Conservation (phyloP, 768 basidiomycete species). For the Cubamyces lactineus region DNA sequence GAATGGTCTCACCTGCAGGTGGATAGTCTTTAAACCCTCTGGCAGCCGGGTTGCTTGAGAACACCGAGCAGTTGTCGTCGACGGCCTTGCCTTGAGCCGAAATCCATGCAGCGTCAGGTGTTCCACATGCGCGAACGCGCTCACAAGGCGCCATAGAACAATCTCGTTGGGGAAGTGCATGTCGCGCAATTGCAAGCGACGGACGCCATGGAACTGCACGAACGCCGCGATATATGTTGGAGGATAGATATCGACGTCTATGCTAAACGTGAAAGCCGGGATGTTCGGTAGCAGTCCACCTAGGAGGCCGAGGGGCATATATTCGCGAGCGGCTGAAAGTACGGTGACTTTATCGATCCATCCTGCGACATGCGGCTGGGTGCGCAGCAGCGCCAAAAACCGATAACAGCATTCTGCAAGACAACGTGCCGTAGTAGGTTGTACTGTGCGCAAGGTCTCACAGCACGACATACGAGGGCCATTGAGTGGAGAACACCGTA, state of each 20-base stretch:
- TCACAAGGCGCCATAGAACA: not conserved
- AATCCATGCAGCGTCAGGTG: too few relatives aligned
- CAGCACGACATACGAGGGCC: not conserved
- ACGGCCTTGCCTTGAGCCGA: too few relatives aligned
- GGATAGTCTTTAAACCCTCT: too few relatives aligned
- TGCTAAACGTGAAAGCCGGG: not conserved
- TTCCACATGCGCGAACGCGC: not conserved
- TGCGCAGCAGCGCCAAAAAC: not conserved
- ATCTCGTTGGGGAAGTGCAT: not conserved
- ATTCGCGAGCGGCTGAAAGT: not conserved
- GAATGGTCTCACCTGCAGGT: too few relatives aligned
- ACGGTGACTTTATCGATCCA: not conserved
- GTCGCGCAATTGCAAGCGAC: not conserved
- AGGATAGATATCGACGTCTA: not conserved
- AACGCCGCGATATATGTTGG: not conserved
- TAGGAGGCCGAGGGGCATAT: not conserved
- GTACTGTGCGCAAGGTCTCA: not conserved
- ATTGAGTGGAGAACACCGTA: not conserved
- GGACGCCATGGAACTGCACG: not conserved
- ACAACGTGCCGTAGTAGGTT: constrained; percentile 10
- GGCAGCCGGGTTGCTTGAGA: too few relatives aligned
- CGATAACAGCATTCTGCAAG: not conserved
- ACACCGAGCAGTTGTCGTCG: too few relatives aligned
- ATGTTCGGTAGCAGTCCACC: not conserved
- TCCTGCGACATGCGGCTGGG: not conserved